Evolutionary conservation across 1,139 yeast species (phyloP), one percentile per base, ranked within the genome.

Genomic region (Saccharomycopsis crataegensis): DNA sequence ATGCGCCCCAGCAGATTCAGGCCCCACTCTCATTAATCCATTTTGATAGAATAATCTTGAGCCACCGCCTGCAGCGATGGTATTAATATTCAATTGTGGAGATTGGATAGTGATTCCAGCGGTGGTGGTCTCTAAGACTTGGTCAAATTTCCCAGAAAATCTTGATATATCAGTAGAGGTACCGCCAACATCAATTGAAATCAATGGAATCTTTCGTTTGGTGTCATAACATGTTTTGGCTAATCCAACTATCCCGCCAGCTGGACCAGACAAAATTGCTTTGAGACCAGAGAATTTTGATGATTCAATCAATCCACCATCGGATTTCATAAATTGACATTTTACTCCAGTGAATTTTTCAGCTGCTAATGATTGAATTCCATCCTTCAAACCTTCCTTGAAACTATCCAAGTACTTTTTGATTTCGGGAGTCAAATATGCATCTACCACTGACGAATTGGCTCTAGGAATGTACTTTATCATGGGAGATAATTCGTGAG

Each of bases 391-490:
- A 1, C 93, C 93, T 3, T 73, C 64, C 50, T 82, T 78, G 62
- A 86, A 83, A 17, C 82, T 78, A 38, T 73, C 66, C 46, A 86
- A 70, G 64, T 86, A 86, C 38, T 78, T 73, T 56, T 78, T 73
- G 49, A 86, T 82, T 50, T 82, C 85, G 1, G 94, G 94, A 2
- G 91, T 83, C 57, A 86, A 68, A 63, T 86, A 86, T 1, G 93
- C 88, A 67, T 86, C 93, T 0, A 87, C 89, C 17, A 82, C 79
- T 3, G 88, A 76, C 14, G 90, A 83, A 60, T 83, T 83, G 1
- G 89, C 86, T 57, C 94, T 72, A 12, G 86, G 78, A 33, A 86
- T 80, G 44, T 79, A 75, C 64, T 85, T 85, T 59, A 86, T 82
- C 84, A 84, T 83, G 8, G 94, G 91, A 50, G 83, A 79, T 28